phyloP scores from a whole-genome alignment of 345 rosid genomes.

The Murraya koenigii region DNA sequence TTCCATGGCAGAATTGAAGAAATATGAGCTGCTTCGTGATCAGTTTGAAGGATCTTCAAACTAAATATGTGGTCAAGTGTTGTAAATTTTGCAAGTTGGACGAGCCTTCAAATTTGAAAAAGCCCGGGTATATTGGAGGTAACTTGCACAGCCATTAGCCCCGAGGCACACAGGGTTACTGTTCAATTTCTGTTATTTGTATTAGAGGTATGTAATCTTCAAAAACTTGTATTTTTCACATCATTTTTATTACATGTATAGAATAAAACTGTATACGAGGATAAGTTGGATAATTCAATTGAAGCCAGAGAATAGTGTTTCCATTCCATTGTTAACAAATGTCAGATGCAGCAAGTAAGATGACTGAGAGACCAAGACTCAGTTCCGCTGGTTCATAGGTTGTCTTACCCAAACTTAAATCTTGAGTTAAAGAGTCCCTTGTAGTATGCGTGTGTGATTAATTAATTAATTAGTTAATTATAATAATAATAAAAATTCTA shows the following conservation, averaged over 20 bases:
- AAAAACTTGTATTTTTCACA: neutral
- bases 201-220: neutral
- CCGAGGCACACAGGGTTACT: neutral
- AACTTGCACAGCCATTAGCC: neutral
- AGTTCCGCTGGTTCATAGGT: too few species aligned
- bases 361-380: neutral
- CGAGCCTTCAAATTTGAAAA: neutral
- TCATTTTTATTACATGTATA: too few species aligned
- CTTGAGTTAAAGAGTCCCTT: neutral
- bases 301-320: neutral
- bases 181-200: neutral
- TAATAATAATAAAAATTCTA: too few species aligned
- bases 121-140: neutral
- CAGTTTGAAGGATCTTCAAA: constrained; percentile 65
- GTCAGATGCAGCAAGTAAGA: neutral
- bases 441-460: too few species aligned
- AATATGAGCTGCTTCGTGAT: constrained; percentile 74
- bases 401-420: too few species aligned
- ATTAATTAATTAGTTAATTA: too few species aligned
- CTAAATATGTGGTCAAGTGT: constrained; percentile 4
- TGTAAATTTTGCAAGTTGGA: constrained; percentile 1
- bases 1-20: constrained; percentile 80
- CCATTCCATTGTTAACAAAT: too few species aligned
- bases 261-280: neutral
- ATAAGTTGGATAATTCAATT: neutral